A percentile compares a stretch with the other conserved stretches of the same genome.
Conservation (phyloP, 768 basidiomycete genomes). For the Mrakia hoshinonis region DNA sequence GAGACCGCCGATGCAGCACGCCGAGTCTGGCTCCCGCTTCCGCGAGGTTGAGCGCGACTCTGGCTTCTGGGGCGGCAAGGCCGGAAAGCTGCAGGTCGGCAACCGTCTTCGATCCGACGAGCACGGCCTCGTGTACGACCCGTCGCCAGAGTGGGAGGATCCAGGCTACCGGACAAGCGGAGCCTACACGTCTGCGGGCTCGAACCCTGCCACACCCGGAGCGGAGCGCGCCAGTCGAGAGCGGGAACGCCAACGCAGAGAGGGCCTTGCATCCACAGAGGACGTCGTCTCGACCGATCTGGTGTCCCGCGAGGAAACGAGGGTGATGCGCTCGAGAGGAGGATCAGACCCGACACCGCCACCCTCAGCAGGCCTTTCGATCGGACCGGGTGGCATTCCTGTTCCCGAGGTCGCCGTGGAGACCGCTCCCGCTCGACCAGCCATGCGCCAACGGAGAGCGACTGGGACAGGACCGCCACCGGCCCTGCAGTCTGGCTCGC, state of each 20-base stretch:
- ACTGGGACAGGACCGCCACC: not conserved
- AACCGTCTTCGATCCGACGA: constrained; percentile 1
- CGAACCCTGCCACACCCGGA: not conserved
- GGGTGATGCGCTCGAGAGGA: not conserved
- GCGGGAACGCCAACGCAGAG: not conserved
- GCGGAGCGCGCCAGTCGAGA: not conserved
- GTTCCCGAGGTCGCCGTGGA: not conserved
- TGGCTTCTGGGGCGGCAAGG: constrained; percentile 10
- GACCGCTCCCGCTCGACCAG: not conserved
- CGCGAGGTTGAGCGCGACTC: constrained; percentile 17
- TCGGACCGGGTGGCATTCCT: not conserved
- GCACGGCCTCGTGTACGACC: not conserved
- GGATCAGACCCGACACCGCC: not conserved
- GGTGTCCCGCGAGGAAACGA: not conserved
- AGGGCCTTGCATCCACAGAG: not conserved
- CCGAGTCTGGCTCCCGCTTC: not conserved
- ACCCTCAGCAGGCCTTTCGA: not conserved
- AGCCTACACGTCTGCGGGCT: not conserved
- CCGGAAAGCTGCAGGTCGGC: not conserved
- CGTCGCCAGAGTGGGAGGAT: not conserved
- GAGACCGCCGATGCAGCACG: not conserved
- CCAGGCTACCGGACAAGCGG: constrained; percentile 1
- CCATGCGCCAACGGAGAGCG: not conserved
- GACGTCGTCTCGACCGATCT: constrained; percentile 1
- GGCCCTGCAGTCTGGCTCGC: no score